Base-by-base conservation (phyloP, 352 stramenopile species). In the Phytophthora multivora region DNA sequence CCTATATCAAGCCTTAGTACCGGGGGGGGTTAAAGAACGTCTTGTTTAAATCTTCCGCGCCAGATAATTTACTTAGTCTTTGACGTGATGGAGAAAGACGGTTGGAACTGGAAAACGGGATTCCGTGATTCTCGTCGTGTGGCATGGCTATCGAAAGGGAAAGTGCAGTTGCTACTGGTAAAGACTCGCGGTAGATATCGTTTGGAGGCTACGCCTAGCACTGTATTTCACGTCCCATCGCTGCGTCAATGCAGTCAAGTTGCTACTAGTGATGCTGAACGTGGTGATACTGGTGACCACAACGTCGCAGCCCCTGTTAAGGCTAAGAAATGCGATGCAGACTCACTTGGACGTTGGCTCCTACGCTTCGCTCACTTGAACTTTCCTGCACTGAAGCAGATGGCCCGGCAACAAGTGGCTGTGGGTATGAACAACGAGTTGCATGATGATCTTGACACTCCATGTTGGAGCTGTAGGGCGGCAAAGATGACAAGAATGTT, bases 61-160 rank as follows among this genome's bases (percentile, higher is more conserved):
- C 60, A 5, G 46, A 63, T 16, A 69, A 69, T 39, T 16, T 63
- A 9, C 9, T 69, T 0, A 63, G 52, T 11, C 16, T 54, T 1
- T n/a, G 30, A 53, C 16, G 1, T 18, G 1, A 12, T 63, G 35
- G 45, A 68, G 23, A 58, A 31, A 5, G 21, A 10, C 2, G 59
- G 38, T 2, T 68, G 51, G 45, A 35, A 48, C 4, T 4, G 47
- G 1, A 67, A 67, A 18, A 25, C 18, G n/a, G 26, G 42, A 1
- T 31, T 28, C 0, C 2, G 15, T 0, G 36, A 57, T 31, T 41
- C 35, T n/a, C 51, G 52, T 12, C 28, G 31, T 35, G 26, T 40
- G 18, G 23, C 23, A 33, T 62, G 51, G 59, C 0, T 62, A 6
- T 13, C 13, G 13, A 63, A 68, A 4, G 52, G 12, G 0, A 6